These are phyloP conservation scores for Panellus pusillus DNA, from an alignment of 768 basidiomycete species.

Conservation along the genomic window DNA sequence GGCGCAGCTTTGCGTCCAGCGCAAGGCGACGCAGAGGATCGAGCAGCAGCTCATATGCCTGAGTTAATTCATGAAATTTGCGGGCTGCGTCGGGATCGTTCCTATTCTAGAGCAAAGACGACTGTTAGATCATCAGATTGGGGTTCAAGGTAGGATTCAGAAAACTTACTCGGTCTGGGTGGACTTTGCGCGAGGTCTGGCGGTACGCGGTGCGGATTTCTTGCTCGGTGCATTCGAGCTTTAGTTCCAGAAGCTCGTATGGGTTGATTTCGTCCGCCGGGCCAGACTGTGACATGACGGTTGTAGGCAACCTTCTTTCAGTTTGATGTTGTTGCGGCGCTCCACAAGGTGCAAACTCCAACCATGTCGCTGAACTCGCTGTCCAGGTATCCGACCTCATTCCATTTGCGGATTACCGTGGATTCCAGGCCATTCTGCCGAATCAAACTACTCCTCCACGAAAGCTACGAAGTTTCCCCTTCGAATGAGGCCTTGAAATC, in stretches of 20 bases:
- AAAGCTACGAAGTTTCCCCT: too few relatives aligned
- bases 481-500: background rate
- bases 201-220: constrained; percentile 82
- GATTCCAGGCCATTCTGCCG: too few relatives aligned
- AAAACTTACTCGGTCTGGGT: constrained; percentile 75
- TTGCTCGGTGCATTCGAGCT: constrained; percentile 66
- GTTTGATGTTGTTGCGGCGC: too few relatives aligned
- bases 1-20: constrained; percentile 75
- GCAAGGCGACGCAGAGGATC: constrained; percentile 79
- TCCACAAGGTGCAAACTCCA: too few relatives aligned
- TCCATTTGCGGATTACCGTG: too few relatives aligned
- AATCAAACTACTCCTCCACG: too few relatives aligned
- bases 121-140: constrained; percentile 16
- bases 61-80: constrained; percentile 83
- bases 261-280: constrained; percentile 65
- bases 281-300: background rate
- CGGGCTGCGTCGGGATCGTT: constrained; percentile 82
- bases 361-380: too few relatives aligned
- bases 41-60: constrained; percentile 77
- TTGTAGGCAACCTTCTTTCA: too few relatives aligned
- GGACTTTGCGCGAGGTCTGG: constrained; percentile 78
- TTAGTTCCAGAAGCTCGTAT: constrained; percentile 68
- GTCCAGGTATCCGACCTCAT: too few relatives aligned
- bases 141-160: constrained; percentile 1
- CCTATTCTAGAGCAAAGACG: constrained; percentile 55